A percentile compares a stretch with the other conserved stretches of the same genome.
Evolutionary conservation across 2,329 filamentous ascomycete species (phyloP).

Genomic region (Xylaria sp.): DNA sequence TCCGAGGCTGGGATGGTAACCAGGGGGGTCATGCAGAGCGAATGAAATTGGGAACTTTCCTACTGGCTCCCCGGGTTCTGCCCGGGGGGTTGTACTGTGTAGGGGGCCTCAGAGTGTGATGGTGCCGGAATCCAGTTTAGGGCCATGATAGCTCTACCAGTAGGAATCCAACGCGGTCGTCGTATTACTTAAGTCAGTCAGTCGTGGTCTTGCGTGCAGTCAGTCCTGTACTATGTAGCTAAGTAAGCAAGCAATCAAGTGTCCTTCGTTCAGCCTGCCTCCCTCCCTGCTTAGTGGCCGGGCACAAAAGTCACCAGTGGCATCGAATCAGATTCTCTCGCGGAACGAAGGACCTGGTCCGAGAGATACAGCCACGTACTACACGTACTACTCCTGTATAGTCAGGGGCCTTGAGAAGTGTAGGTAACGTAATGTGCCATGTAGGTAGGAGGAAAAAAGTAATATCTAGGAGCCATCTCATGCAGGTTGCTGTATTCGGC

Average conservation of each 20-base stretch:
- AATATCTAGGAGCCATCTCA: slow-evolving; percentile 13
- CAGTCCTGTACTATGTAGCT: not conserved
- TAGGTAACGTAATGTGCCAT: not conserved
- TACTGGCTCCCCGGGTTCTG: not conserved
- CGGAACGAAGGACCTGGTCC: slow-evolving; percentile 1
- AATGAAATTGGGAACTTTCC: slow-evolving; percentile 23
- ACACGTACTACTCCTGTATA: not conserved
- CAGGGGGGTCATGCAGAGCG: slow-evolving; percentile 31
- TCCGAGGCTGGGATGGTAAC: slow-evolving; percentile 33
- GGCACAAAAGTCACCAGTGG: not conserved
- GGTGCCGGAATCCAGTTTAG: slow-evolving; percentile 18
- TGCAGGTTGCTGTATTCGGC: slow-evolving; percentile 34
- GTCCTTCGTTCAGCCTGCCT: slow-evolving; percentile 12
- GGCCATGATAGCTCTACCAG: slow-evolving; percentile 15
- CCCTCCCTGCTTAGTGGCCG: not conserved
- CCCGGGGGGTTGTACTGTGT: too few species aligned
- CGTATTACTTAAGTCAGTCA: not conserved
- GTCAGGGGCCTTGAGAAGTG: not conserved
- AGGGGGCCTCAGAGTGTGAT: slow-evolving; percentile 7
- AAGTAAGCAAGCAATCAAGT: not conserved
- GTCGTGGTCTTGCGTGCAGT: slow-evolving; percentile 15
- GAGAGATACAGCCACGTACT: slow-evolving; percentile 24
- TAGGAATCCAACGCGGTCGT: slow-evolving; percentile 21
- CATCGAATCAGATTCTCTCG: slow-evolving; percentile 25
- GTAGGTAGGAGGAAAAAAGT: not conserved